Evolutionary conservation across 805 yeast genomes (phyloP).

Genomic region (Nakazawaea holstii): DNA sequence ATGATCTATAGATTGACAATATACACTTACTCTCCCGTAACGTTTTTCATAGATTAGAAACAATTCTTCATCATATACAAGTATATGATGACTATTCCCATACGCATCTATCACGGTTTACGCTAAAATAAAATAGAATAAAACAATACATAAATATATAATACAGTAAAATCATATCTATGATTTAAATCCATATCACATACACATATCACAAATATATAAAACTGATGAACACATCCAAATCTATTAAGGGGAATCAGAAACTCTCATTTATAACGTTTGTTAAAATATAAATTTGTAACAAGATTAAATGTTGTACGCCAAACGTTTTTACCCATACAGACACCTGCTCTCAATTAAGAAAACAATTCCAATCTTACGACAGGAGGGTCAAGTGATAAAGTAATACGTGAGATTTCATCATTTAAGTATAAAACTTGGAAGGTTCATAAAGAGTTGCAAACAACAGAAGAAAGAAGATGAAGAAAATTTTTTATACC

Average conservation of each 20-base stretch:
- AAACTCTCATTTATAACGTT: conserved; percentile 11
- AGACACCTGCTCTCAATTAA: conserved; percentile 7
- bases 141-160: neutral
- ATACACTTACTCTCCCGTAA: neutral
- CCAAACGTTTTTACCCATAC: conserved; percentile 13
- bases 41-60: neutral
- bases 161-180: neutral
- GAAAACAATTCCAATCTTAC: neutral
- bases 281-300: conserved; percentile 8
- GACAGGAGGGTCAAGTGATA: conserved; percentile 6
- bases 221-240: neutral
- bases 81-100: neutral
- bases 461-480: conserved; percentile 14
- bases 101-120: conserved; percentile 7
- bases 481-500: conserved; percentile 15
- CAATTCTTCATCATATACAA: neutral
- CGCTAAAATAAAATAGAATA: too few relatives aligned
- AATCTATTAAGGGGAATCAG: neutral
- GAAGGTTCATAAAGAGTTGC: conserved; percentile 46
- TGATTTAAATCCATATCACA: neutral
- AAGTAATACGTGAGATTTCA: conserved; percentile 51
- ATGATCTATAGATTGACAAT: neutral
- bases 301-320: conserved; percentile 11
- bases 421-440: conserved; percentile 59
- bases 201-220: too few relatives aligned